Evolutionary conservation across 2,329 filamentous ascomycete genomes (phyloP).

Genomic region (Trichophyton schoenleinii): DNA sequence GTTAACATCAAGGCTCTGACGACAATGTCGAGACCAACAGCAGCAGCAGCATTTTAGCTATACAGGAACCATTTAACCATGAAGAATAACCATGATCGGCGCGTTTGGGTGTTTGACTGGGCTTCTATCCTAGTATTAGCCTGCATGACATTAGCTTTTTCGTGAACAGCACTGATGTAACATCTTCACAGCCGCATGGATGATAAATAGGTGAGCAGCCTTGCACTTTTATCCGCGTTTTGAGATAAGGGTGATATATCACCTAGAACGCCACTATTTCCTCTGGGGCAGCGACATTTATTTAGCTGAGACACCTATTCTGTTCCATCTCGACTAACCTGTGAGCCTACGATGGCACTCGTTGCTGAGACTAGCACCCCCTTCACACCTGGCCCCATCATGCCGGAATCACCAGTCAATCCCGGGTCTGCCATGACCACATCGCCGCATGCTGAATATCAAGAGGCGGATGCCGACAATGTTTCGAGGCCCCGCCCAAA

Average conservation of each 20-base stretch:
- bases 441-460: conserved; percentile 3
- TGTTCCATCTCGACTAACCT: not conserved
- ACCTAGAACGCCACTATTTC: not conserved
- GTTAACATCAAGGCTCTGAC: not conserved
- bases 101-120: not conserved
- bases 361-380: not conserved
- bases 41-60: not conserved
- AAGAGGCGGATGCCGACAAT: not conserved
- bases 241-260: not conserved
- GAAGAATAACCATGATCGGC: not conserved
- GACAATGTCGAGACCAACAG: not conserved
- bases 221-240: not conserved
- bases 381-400: conserved; percentile 15
- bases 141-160: not conserved
- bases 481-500: not conserved
- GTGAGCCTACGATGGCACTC: not conserved
- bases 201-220: not conserved
- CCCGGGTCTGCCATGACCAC: conserved; percentile 12
- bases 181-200: not conserved
- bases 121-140: not conserved
- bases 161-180: not conserved
- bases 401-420: conserved; percentile 14
- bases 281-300: not conserved
- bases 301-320: not conserved
- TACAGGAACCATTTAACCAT: not conserved